Base-by-base conservation (phyloP, 1,139 yeast species). In the Yamadazyma songkhlaensis region DNA sequence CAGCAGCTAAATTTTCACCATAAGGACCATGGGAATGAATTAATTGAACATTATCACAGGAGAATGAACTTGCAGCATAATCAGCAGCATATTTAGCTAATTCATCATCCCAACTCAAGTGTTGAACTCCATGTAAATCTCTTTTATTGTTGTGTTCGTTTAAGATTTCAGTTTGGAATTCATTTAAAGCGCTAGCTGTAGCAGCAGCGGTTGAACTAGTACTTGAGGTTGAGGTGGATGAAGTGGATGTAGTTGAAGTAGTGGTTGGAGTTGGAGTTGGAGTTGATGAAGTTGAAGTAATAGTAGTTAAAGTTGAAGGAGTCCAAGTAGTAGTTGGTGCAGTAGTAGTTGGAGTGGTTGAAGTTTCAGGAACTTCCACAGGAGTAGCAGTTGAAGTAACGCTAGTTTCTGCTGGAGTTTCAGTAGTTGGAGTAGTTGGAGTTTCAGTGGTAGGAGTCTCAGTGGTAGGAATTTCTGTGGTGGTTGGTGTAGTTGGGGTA, bases 1-100 rank as follows among this genome's bases (percentile, higher is more conserved):
- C 80, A 27, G 73, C 67, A 28, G 83, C 82, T 51, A 79, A 67
- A 60, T 79, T 79, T 55, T 79, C 84, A 56, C 84, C 84, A 52
- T 74, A 76, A 13, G 68, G 67, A 12, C 79, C 78, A 28, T 66
- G 57, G 34, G 79, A 64, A 57, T 73, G 85, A 34, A 67, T 51
- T 48, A 74, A 60, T 51, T 72, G 54, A 43, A 80, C 81, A 41
- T 76, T 73, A 40, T 75, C 66, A 59, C 85, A 79, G 33, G 65
- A 64, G 52, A 75, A 72, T 12, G 60, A 30, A 9, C 42, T 55
- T 15, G 72, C 68, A 30, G 73, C 74, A 47, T 72, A 73, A 39
- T 65, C 47, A 10, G 66, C 68, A 39, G 80, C 80, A 44, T 68
- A 79, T 32, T 59, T 46, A 36, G 74, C 73, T 38, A 80, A 62